These are phyloP conservation scores for Sorghum bicolor DNA, from an alignment of 176 grass and related monocot species.

Conservation along the genomic window DNA sequence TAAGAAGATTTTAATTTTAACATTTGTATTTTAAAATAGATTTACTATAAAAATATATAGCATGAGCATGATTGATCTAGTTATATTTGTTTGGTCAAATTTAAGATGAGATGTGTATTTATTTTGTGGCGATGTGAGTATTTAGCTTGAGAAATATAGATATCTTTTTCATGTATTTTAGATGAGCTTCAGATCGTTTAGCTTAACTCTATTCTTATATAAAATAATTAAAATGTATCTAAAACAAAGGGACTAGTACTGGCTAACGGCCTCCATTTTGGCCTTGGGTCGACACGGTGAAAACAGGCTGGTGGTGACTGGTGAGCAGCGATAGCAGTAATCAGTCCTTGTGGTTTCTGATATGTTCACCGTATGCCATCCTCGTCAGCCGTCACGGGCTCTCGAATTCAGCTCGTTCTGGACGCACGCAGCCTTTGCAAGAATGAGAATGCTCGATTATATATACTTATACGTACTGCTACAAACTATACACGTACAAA, in stretches of 20 bases:
- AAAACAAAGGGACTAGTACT: no score
- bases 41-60: no score
- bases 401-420: neutral
- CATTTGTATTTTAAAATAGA: no score
- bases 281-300: neutral
- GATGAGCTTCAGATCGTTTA: no score
- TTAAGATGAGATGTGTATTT: no score
- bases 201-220: no score
- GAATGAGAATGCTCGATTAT: neutral
- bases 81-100: no score
- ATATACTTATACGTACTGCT: neutral
- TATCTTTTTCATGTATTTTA: no score
- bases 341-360: neutral
- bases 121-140: no score
- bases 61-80: no score
- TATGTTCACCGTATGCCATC: neutral
- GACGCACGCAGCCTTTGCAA: neutral
- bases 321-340: neutral
- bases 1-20: no score
- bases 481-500: neutral
- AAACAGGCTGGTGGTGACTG: neutral
- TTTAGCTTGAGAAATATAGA: no score
- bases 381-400: neutral
- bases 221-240: neutral
- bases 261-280: neutral